These are phyloP conservation scores for Anthoceros angustus DNA, from an alignment of 225 moss, liverwort and hornwort species.

Conservation along the genomic window DNA sequence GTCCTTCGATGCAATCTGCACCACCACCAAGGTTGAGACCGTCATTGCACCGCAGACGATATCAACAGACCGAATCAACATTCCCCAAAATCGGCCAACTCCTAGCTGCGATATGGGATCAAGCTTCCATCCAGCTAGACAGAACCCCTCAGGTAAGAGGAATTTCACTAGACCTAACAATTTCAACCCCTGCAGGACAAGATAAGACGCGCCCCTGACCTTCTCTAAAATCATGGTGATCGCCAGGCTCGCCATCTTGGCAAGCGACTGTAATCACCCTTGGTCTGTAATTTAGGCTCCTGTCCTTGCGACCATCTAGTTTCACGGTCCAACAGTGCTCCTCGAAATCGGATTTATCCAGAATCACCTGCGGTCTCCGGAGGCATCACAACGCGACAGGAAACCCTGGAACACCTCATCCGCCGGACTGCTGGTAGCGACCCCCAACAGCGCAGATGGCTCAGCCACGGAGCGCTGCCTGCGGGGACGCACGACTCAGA, in stretches of 20 bases:
- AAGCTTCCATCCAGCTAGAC: conserved; percentile 3
- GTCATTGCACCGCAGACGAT: neutral
- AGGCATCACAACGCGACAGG: no score
- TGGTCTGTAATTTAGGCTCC: no score
- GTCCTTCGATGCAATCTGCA: conserved; percentile 99
- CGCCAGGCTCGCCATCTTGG: conserved; percentile 65
- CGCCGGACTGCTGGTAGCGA: no score
- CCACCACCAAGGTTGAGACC: neutral
- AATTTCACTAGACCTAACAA: neutral
- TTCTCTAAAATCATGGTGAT: conserved; percentile 60
- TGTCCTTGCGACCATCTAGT: no score
- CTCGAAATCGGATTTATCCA: no score
- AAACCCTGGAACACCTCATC: no score
- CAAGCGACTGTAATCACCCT: neutral
- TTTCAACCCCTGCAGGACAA: neutral
- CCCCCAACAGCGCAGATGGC: no score
- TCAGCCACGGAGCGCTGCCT: no score
- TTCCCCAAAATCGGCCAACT: neutral
- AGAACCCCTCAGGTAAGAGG: conserved; percentile 3
- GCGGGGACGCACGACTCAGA: no score
- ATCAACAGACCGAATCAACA: neutral
- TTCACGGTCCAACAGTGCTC: no score
- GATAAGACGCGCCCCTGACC: conserved; percentile 11
- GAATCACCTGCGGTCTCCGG: no score
- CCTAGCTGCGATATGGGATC: neutral